Evolutionary conservation across 768 basidiomycete species (phyloP).

Genomic region (Phlegmacium glaucopus): DNA sequence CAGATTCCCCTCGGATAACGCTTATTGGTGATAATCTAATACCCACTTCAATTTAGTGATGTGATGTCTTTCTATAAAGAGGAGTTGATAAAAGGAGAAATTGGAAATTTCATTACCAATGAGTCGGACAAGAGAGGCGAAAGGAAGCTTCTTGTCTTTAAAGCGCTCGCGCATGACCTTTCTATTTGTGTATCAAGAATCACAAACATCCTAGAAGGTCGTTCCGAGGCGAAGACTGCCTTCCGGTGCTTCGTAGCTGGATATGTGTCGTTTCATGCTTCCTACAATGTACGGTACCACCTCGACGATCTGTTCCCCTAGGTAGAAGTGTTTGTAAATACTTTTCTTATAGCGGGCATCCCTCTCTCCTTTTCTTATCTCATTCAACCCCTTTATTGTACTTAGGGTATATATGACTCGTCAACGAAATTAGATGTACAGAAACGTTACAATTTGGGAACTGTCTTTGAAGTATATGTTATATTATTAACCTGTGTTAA

Average conservation of each 20-base stretch:
- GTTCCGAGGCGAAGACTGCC: constrained; percentile 6
- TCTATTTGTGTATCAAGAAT: constrained; percentile 19
- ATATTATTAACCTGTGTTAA: too few relatives aligned
- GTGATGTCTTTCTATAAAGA: constrained; percentile 41
- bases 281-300: constrained; percentile 17
- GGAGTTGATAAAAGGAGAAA: constrained; percentile 31
- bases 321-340: too few relatives aligned
- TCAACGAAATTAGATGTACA: too few relatives aligned
- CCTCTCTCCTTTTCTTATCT: too few relatives aligned
- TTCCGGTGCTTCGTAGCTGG: constrained; percentile 23
- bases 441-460: too few relatives aligned
- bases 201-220: constrained; percentile 19
- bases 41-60: constrained; percentile 25
- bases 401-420: too few relatives aligned
- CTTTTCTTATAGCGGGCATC: too few relatives aligned
- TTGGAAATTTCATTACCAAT: constrained; percentile 31
- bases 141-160: constrained; percentile 25
- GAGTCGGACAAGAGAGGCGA: constrained; percentile 19
- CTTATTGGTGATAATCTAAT: background rate
- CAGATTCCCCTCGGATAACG: too few relatives aligned
- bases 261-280: constrained; percentile 26
- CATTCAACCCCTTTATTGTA: too few relatives aligned
- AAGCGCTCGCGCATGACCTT: constrained; percentile 21
- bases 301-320: constrained; percentile 14
- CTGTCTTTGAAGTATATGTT: too few relatives aligned